Evolutionary conservation across 208 protist species (phyloP).

Genomic region (Tritrichomonas musculus): DNA sequence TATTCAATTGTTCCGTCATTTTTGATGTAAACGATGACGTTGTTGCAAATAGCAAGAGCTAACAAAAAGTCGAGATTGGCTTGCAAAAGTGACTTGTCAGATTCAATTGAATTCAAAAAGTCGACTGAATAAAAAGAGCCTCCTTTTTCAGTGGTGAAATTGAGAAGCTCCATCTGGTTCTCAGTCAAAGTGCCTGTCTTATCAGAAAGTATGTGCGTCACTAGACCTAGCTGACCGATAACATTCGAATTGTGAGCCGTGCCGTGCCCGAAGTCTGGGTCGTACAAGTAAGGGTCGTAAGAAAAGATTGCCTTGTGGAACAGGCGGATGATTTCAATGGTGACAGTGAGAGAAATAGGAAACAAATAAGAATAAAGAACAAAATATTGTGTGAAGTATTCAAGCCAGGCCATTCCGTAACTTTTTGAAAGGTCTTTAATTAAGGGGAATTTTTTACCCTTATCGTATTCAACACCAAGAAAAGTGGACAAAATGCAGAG

Average conservation of each 20-base stretch:
- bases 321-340: conserved; percentile 42
- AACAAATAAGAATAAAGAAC: conserved; percentile 43
- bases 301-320: not conserved
- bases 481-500: not conserved
- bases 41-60: not conserved
- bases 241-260: conserved; percentile 63
- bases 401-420: not conserved
- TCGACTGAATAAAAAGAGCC: not conserved
- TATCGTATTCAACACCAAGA: not conserved
- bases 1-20: not conserved
- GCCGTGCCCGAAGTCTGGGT: not conserved
- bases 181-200: conserved; percentile 94
- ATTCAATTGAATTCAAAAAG: not conserved
- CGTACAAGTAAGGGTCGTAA: not conserved
- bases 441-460: not conserved
- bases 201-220: conserved; percentile 90
- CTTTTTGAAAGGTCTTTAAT: not conserved
- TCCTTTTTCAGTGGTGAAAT: not conserved
- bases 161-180: conserved; percentile 44
- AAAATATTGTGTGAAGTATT: conserved; percentile 33
- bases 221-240: conserved; percentile 86
- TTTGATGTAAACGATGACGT: not conserved
- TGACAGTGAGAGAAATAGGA: conserved; percentile 44
- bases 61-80: not conserved
- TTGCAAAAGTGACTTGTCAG: not conserved